Evolutionary conservation across 129 eudicot genomes (phyloP), one percentile per base, ranked within the genome.

Genomic region (Flaveria brownii): DNA sequence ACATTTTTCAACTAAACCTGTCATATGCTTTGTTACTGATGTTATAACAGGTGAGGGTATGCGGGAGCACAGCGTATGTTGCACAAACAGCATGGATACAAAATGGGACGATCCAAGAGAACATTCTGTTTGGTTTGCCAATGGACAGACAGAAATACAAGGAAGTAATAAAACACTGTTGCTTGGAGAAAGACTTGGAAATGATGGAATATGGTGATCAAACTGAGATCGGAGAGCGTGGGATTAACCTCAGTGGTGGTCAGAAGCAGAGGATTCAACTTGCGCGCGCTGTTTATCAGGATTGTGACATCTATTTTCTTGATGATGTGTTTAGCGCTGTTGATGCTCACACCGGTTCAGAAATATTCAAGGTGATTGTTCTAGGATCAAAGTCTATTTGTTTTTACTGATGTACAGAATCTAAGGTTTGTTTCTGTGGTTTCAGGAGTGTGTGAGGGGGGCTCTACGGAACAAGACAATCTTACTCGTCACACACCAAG

Each of bases 321-420:
- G 98, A 92, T 75, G 98, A 92, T 71, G 91, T 92, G 1, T 89
- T 89, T 62, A 89, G 96, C 80, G 98, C 98, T 0, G 98, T 92
- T 55, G 98, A 92, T 87, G 96, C 96, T 68, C 98, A 92, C 84
- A 92, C 96, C 1, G 96, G 98, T 7, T 92, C 98, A 2, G 94
- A 88, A 3, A 86, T 90, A 78, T 92, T 92, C 84, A 92, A 92
- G 94, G 80, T 75, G 14, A 46, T 63, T 15, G 33, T 20, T n/a
- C 7, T n/a, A n/a, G 39, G 41, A 62, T 30, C 9, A 1, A 49
- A 64, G 12, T 75, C 20, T 30, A 63, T 2, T 2, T 2, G 25
- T 2, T 6, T 30, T n/a, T 26, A n/a, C 30, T 23, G 46, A 20
- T 23, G 79, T 47, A 54, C 30, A 64, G 2, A 33, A 26, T 63